Base-by-base conservation (phyloP, 169 alveolate genomes). In the Cystoisospora suis region DNA sequence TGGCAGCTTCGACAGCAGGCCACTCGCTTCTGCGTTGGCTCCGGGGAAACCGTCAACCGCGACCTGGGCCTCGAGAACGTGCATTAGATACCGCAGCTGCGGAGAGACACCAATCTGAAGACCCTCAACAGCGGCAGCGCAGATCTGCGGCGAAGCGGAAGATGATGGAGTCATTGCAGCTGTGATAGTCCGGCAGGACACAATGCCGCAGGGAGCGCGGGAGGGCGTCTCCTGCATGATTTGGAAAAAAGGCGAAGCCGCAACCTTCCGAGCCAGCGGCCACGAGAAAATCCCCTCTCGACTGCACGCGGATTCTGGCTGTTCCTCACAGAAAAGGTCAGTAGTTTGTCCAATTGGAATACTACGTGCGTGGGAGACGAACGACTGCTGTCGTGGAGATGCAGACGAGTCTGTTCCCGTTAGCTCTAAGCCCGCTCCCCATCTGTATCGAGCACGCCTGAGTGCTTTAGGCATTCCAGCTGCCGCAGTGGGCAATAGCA, bases 121-220 rank as follows among this genome's bases (percentile, higher is more conserved):
- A 23, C 77, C 77, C 77, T 65, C 77, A n/a, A 65, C 77, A 2
- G 77, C 40, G 77, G 77, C 77, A 0, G 77, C 77, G n/a, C 34
- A 32, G 45, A 65, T 44, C 27, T 65, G 45, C 36, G 77, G 77
- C 1, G 77, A 65, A 20, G 77, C n/a, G 7, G 77, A 44, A 15
- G 77, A 32, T n/a, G n/a, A 15, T 20, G 77, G 77, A 1, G 77
- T 65, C 34, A 44, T 5, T 9, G 34, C 77, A 1, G 34, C n/a
- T 15, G 77, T n/a, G 27, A 65, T 20, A 1, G 38, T n/a, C 20
- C 34, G 77, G 40, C 77, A 23, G 27, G 77, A 65, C n/a, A 65
- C 40, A 1, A 65, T 36, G 42, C n/a, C 44, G 1, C 45, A 65
- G 34, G 77, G 77, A 36, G 77, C 77, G 15, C 77, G 6, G 7